Conservation (phyloP, 1,284 basidiomycete genomes). For the Boletellus deceptivus region DNA sequence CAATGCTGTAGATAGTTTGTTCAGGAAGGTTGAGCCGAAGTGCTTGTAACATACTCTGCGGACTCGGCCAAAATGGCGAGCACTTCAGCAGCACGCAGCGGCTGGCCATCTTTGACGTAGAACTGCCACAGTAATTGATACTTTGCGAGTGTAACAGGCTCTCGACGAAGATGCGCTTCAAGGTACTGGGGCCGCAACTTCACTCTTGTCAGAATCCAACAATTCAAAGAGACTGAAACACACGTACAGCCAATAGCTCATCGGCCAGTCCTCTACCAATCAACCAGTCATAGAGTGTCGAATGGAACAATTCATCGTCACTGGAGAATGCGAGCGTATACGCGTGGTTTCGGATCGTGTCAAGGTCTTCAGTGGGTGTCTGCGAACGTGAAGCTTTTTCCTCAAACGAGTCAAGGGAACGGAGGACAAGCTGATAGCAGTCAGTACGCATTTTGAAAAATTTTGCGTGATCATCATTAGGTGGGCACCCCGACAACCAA, state of each 20-base stretch:
- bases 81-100: constrained; percentile 83
- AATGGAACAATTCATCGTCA: constrained; percentile 93
- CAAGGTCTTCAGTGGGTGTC: constrained; percentile 49
- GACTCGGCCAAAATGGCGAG: constrained; percentile 86
- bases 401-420: constrained; percentile 82
- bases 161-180: constrained; percentile 82
- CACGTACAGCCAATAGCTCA: constrained; percentile 81
- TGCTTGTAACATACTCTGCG: constrained; percentile 55
- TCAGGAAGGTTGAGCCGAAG: neutral
- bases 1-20: constrained; percentile 47
- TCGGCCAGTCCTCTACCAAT: constrained; percentile 79
- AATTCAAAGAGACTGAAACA: constrained; percentile 4
- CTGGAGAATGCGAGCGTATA: constrained; percentile 82
- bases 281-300: constrained; percentile 92
- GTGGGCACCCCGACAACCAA: constrained; percentile 66
- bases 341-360: constrained; percentile 68
- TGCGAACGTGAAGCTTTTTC: constrained; percentile 43
- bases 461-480: constrained; percentile 59
- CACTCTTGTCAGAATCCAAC: constrained; percentile 10
- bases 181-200: constrained; percentile 83
- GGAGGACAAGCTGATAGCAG: constrained; percentile 83
- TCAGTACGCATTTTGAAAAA: constrained; percentile 62
- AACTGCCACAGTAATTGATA: constrained; percentile 95
- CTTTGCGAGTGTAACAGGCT: constrained; percentile 79
- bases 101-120: constrained; percentile 89